Conservation (phyloP, 139 green algal genomes). For the Tetradesmus obliquus region DNA sequence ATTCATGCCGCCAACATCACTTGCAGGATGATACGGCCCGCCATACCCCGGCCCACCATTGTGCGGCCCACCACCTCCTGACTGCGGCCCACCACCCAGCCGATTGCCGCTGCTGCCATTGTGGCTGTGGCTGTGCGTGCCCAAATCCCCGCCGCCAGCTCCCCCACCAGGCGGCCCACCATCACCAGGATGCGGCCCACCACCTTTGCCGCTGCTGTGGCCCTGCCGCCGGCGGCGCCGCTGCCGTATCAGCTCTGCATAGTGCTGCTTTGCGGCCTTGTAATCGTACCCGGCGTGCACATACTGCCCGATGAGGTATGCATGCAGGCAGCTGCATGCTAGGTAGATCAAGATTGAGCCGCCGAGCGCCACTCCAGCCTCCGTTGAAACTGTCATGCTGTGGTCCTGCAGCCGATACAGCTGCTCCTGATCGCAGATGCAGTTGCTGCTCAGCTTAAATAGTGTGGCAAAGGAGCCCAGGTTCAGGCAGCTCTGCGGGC, state of each 20-base stretch:
- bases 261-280: background rate
- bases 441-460: constrained; percentile 45
- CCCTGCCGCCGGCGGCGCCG: background rate
- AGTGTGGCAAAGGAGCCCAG: constrained; percentile 49
- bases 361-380: constrained; percentile 36
- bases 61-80: background rate
- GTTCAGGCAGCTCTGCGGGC: constrained; percentile 50
- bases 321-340: constrained; percentile 22
- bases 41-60: background rate
- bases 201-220: background rate
- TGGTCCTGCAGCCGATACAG: constrained; percentile 11
- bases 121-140: background rate
- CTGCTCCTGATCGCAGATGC: constrained; percentile 44
- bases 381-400: constrained; percentile 29
- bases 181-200: background rate
- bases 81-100: background rate
- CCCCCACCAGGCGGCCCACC: background rate
- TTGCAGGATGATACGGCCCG: background rate
- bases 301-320: constrained; percentile 31
- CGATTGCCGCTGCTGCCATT: background rate
- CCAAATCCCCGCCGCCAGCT: background rate
- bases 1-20: background rate
- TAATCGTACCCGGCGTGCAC: constrained; percentile 35
- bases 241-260: background rate
- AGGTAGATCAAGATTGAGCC: constrained; percentile 45